A percentile compares a stretch with the other conserved stretches of the same genome.
Conservation (phyloP, 345 rosid species). For the Cardamine resedifolia region DNA sequence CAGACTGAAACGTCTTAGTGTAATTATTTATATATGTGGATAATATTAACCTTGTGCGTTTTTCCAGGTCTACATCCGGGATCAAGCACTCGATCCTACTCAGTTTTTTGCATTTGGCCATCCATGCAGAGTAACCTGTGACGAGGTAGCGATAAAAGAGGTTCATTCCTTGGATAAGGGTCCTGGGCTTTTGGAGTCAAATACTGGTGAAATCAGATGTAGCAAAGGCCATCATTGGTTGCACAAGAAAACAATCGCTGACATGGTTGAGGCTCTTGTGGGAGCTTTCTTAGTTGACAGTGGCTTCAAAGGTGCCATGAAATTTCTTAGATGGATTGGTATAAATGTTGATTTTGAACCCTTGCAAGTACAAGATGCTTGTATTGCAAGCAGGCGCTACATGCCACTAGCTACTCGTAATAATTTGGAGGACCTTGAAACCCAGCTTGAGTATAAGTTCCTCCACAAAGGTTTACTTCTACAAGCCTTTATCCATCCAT, state of each 20-base stretch:
- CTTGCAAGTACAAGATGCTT: constrained; percentile 52
- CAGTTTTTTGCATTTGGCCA: constrained; percentile 81
- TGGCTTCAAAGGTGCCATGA: constrained; percentile 84
- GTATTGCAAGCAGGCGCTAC: constrained; percentile 56
- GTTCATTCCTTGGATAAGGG: constrained; percentile 45
- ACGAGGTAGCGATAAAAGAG: constrained; percentile 41
- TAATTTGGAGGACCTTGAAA: constrained; percentile 54
- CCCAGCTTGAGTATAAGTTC: constrained; percentile 51
- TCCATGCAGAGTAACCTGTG: constrained; percentile 66
- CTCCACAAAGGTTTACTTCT: constrained; percentile 73
- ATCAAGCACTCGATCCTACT: constrained; percentile 73
- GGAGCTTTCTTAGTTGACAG: constrained; percentile 90
- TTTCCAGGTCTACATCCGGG: constrained; percentile 81
- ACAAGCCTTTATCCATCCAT: constrained; percentile 91
- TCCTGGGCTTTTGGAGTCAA: constrained; percentile 32
- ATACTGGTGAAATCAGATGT: constrained; percentile 59
- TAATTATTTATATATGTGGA: not conserved
- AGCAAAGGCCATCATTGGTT: constrained; percentile 84
- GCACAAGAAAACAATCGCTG: constrained; percentile 82
- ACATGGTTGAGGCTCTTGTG: constrained; percentile 86
- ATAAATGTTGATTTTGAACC: constrained; percentile 64
- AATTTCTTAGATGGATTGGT: constrained; percentile 90
- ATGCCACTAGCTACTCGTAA: constrained; percentile 50
- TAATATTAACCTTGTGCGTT: constrained; percentile 6
- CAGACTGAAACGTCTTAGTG: not conserved